Evolutionary conservation across 2,329 filamentous ascomycete genomes (phyloP).

Genomic region (Colletotrichum australisinense): DNA sequence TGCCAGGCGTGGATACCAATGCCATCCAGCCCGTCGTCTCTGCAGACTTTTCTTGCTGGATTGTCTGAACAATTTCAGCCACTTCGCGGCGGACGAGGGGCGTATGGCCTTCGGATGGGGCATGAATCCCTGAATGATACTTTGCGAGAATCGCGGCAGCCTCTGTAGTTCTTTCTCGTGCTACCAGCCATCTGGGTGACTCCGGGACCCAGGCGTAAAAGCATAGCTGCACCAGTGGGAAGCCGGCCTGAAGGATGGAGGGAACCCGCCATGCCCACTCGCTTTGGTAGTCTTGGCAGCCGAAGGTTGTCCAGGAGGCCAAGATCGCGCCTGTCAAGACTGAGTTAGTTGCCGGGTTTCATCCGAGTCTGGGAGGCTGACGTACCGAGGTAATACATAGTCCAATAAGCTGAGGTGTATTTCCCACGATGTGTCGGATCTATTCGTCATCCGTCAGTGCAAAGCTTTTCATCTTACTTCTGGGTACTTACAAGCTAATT

Average conservation of each 20-base stretch:
- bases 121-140: constrained; percentile 54
- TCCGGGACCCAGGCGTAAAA: constrained; percentile 54
- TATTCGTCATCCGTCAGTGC: too few species aligned
- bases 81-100: constrained; percentile 21
- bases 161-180: constrained; percentile 60
- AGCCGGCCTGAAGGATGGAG: constrained; percentile 16
- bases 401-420: constrained; percentile 48
- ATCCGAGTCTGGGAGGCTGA: too few species aligned
- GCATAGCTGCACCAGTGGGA: constrained; percentile 21
- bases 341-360: not conserved
- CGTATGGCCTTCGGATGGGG: constrained; percentile 46
- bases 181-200: constrained; percentile 60
- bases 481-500: constrained; percentile 40
- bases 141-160: constrained; percentile 60
- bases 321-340: constrained; percentile 36
- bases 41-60: constrained; percentile 27
- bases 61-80: constrained; percentile 28
- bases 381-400: constrained; percentile 44
- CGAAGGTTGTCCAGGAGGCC: constrained; percentile 36
- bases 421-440: constrained; percentile 48
- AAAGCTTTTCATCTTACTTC: too few species aligned
- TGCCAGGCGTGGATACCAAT: constrained; percentile 36
- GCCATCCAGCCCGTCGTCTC: constrained; percentile 33
- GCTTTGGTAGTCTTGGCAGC: constrained; percentile 19
- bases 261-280: constrained; percentile 28